These are phyloP conservation scores for Huntiella bhutanensis DNA, from an alignment of 2,329 filamentous ascomycete species.

Conservation along the genomic window DNA sequence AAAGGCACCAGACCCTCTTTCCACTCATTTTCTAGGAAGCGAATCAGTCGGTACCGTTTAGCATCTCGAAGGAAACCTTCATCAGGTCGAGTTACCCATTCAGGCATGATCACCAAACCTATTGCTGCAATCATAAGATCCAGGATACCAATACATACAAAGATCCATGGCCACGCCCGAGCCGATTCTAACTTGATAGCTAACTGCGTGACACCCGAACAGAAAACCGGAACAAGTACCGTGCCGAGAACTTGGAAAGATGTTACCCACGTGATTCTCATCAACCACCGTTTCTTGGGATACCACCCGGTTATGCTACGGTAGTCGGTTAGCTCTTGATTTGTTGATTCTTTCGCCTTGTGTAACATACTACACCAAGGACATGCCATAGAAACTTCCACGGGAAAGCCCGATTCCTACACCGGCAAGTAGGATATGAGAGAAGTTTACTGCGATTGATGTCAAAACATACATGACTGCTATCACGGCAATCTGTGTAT, in stretches of 20 bases:
- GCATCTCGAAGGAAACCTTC: background rate
- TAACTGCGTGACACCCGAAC: background rate
- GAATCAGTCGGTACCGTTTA: background rate
- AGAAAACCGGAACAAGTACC: background rate
- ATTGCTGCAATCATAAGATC: background rate
- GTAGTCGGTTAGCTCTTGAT: background rate
- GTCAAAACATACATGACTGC: background rate
- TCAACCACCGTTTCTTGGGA: background rate
- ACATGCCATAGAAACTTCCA: background rate
- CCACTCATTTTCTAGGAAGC: background rate
- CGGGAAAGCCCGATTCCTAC: background rate
- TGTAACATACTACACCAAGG: background rate
- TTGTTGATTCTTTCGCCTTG: background rate
- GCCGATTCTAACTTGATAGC: background rate
- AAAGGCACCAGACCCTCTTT: background rate
- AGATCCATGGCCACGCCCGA: background rate
- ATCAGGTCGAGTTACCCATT: background rate
- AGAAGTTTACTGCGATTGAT: background rate
- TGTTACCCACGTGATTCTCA: background rate
- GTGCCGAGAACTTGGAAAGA: background rate
- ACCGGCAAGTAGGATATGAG: background rate
- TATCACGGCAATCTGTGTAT: background rate
- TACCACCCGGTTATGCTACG: background rate
- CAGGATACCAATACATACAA: background rate
- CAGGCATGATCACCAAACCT: background rate